Percentiles rank a stretch among this genome's conserved stretches.
These are phyloP conservation scores for Pistacia integerrima DNA, from an alignment of 345 rosid genomes.

Conservation along the genomic window DNA sequence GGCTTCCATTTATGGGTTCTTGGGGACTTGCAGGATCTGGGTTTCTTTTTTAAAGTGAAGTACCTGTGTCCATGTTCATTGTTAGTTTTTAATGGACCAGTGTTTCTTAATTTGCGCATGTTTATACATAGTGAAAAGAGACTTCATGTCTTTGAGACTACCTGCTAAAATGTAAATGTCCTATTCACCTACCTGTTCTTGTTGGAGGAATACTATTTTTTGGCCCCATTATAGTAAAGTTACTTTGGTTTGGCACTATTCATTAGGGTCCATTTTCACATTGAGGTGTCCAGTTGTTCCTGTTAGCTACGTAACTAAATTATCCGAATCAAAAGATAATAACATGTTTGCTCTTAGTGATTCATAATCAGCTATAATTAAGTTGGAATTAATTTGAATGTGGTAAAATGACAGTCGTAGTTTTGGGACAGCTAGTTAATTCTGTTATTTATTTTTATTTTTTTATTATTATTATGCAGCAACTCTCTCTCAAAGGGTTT, in stretches of 20 bases:
- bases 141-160: not conserved
- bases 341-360: not conserved
- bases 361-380: not conserved
- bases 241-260: constrained; percentile 22
- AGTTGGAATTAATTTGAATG: not conserved
- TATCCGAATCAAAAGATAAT: no score
- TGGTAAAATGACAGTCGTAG: not conserved
- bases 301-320: not conserved
- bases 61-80: constrained; percentile 2
- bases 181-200: constrained; percentile 15
- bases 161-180: constrained; percentile 1
- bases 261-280: constrained; percentile 18
- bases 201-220: not conserved
- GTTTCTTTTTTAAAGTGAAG: constrained; percentile 15
- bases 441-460: constrained; percentile 19
- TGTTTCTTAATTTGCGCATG: constrained; percentile 22
- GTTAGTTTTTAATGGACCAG: constrained; percentile 1
- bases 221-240: constrained; percentile 13
- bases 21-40: constrained; percentile 5
- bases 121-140: constrained; percentile 15
- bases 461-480: constrained; percentile 43
- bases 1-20: constrained; percentile 2
- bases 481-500: constrained; percentile 98
- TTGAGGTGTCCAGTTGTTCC: not conserved
- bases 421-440: constrained; percentile 10